Evolutionary conservation across 2,329 filamentous ascomycete genomes (phyloP).

Genomic region (Zelopaecilomyces penicillatus): DNA sequence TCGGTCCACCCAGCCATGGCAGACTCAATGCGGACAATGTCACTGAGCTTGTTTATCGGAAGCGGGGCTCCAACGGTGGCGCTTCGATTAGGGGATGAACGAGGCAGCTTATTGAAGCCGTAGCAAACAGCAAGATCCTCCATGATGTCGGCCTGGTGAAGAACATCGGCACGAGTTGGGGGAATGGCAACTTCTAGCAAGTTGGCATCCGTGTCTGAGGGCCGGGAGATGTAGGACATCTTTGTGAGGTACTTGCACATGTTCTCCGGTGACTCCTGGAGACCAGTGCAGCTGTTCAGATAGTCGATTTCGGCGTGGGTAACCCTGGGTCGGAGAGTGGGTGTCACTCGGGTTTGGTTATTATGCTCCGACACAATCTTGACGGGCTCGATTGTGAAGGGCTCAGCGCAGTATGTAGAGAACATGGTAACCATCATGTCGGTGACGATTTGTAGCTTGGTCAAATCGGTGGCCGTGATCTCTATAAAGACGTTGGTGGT

Average conservation of each 20-base stretch:
- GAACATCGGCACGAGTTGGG: constrained; percentile 83
- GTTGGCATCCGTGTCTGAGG: constrained; percentile 60
- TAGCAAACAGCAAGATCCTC: constrained; percentile 96
- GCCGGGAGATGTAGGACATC: constrained; percentile 80
- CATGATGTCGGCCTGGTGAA: constrained; percentile 98
- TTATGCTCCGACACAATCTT: constrained; percentile 92
- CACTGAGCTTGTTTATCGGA: constrained; percentile 85
- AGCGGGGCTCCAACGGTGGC: constrained; percentile 81
- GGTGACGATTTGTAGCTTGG: constrained; percentile 91
- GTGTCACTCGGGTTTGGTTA: constrained; percentile 68
- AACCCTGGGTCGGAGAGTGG: constrained; percentile 66
- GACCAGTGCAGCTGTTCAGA: constrained; percentile 85
- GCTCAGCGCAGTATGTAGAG: constrained; percentile 78
- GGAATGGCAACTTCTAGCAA: constrained; percentile 77
- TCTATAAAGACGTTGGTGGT: constrained; percentile 96
- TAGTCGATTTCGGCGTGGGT: constrained; percentile 84
- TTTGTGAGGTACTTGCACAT: constrained; percentile 75
- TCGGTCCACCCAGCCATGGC: constrained; percentile 95
- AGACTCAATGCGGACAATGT: constrained; percentile 81
- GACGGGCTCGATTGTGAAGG: constrained; percentile 89
- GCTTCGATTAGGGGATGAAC: constrained; percentile 76
- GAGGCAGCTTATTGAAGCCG: constrained; percentile 92
- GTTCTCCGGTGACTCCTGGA: constrained; percentile 63
- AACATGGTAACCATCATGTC: constrained; percentile 98
- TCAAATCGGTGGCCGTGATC: constrained; percentile 90